These are phyloP conservation scores for Trichoderma atrobrunneum DNA, from an alignment of 2,329 filamentous ascomycete genomes.

Conservation along the genomic window DNA sequence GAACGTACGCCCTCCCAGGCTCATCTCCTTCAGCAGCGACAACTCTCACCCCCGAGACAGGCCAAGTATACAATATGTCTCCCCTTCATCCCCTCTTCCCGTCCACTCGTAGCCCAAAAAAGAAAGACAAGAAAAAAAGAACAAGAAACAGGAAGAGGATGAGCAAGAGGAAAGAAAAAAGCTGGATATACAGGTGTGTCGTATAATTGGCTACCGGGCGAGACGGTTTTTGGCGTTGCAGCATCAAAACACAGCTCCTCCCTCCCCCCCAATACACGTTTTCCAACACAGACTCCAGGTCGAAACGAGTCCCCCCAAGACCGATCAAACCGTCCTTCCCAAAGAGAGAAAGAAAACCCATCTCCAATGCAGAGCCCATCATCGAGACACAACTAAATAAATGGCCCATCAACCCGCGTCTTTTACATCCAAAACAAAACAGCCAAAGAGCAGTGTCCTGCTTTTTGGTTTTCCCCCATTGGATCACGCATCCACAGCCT, in stretches of 20 bases:
- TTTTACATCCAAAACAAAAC: conserved; percentile 4
- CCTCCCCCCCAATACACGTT: conserved; percentile 5
- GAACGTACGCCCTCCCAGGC: neutral
- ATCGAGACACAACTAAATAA: neutral
- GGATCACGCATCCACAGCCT: neutral
- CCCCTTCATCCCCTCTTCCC: neutral
- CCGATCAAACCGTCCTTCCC: conserved; percentile 7
- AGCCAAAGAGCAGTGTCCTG: neutral
- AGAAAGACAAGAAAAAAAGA: neutral
- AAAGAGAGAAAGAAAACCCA: conserved; percentile 1
- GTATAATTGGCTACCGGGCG: conserved; percentile 19
- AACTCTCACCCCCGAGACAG: neutral
- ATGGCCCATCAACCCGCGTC: neutral
- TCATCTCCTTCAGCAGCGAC: neutral
- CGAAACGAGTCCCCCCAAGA: conserved; percentile 3
- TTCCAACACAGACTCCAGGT: conserved; percentile 18
- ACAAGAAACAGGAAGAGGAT: neutral
- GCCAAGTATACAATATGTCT: neutral
- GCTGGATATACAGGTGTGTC: conserved; percentile 19
- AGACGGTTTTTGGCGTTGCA: conserved; percentile 13
- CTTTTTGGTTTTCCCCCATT: neutral
- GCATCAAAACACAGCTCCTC: conserved; percentile 12
- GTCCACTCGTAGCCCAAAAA: neutral
- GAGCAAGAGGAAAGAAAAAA: neutral
- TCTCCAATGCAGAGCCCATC: neutral